Evolutionary conservation across 306 rosid genomes (phyloP).

Genomic region (Mimosa pudica): DNA sequence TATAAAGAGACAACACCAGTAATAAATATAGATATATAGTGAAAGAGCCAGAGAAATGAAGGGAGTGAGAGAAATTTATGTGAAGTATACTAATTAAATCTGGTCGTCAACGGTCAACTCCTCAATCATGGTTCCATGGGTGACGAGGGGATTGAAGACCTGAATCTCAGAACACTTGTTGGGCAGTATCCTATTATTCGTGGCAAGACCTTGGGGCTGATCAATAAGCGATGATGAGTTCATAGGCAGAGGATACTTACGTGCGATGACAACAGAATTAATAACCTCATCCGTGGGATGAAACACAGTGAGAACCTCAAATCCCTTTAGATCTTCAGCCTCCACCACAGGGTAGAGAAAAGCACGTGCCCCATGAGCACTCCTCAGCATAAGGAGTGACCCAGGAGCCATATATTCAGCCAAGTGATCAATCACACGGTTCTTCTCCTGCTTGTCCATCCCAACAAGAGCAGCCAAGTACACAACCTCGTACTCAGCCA

Average conservation of each 20-base stretch:
- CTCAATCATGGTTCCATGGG: conserved; percentile 57
- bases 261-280: conserved; percentile 81
- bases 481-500: conserved; percentile 74
- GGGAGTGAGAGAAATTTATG: not conserved
- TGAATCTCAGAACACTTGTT: conserved; percentile 68
- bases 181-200: conserved; percentile 40
- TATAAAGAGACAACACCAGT: not conserved
- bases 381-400: conserved; percentile 75
- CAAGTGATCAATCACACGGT: conserved; percentile 62
- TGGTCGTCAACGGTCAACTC: conserved; percentile 54
- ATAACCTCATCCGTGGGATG: conserved; percentile 86
- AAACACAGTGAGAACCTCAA: conserved; percentile 72
- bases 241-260: conserved; percentile 44
- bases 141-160: conserved; percentile 58
- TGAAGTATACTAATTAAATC: conserved; percentile 1
- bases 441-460: conserved; percentile 73
- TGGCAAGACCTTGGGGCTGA: conserved; percentile 36
- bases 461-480: conserved; percentile 92
- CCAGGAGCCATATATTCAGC: conserved; percentile 67
- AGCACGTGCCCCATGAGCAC: conserved; percentile 89
- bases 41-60: not conserved
- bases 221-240: conserved; percentile 26
- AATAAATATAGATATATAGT: not conserved
- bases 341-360: conserved; percentile 89
- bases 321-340: conserved; percentile 62